These are phyloP conservation scores for Penicillium goetzii DNA, from an alignment of 495 filamentous ascomycete species.

Conservation along the genomic window DNA sequence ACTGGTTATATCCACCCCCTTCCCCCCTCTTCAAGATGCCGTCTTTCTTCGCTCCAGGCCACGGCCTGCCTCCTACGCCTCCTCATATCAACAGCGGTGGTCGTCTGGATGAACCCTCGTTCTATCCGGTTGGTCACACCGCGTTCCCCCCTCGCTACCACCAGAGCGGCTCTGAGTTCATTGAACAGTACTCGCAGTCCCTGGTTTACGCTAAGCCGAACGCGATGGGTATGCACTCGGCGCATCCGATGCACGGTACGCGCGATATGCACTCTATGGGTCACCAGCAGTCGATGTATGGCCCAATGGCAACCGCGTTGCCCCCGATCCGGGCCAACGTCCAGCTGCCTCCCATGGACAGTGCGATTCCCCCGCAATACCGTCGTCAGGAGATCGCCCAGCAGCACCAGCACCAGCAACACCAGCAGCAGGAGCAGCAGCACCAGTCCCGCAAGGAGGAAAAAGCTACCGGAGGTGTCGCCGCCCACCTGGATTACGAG, in stretches of 20 bases:
- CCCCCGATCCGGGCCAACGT: slow-evolving; percentile 50
- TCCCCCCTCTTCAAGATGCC: slow-evolving; percentile 40
- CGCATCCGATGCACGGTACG: slow-evolving; percentile 36
- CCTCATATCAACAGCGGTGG: slow-evolving; percentile 47
- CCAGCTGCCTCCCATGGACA: slow-evolving; percentile 50
- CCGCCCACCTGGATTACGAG: slow-evolving; percentile 96
- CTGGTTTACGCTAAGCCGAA: slow-evolving; percentile 47
- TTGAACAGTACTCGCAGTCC: slow-evolving; percentile 55
- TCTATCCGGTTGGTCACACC: slow-evolving; percentile 46
- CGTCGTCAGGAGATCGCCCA: slow-evolving; percentile 45
- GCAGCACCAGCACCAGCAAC: slow-evolving; percentile 31
- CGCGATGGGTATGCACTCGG: slow-evolving; percentile 43
- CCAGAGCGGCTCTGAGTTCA: slow-evolving; percentile 54
- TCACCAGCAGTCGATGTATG: slow-evolving; percentile 48
- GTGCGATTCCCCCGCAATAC: slow-evolving; percentile 48
- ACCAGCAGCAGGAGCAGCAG: neutral
- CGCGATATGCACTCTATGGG: slow-evolving; percentile 39
- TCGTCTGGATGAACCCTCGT: slow-evolving; percentile 48
- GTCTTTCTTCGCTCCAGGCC: slow-evolving; percentile 51
- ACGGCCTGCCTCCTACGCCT: slow-evolving; percentile 51
- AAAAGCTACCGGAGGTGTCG: slow-evolving; percentile 79
- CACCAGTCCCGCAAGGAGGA: slow-evolving; percentile 55
- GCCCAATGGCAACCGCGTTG: slow-evolving; percentile 41
- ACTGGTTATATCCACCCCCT: slow-evolving; percentile 33
- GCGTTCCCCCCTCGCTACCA: slow-evolving; percentile 52